Base-by-base conservation (phyloP, 805 yeast species). In the Schizosaccharomyces octosporus region DNA sequence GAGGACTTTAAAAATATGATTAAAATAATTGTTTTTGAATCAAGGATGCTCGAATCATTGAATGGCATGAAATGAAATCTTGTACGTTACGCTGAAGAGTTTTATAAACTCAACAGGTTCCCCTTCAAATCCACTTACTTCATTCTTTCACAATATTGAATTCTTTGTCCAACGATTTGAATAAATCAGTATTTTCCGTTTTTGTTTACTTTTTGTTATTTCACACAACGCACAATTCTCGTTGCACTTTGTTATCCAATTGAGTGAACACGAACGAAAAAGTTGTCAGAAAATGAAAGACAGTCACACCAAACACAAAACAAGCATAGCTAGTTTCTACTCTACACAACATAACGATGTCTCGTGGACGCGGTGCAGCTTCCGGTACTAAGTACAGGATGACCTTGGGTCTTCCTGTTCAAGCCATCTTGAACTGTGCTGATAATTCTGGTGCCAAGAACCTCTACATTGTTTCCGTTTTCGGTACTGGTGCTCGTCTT, bases 391-490 rank as follows among this genome's bases (percentile, higher is more conserved):
- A 90, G 83, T 93, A 85, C 87, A 88, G 97, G 81, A 87, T 90
- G 86, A 88, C 98, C 78, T 87, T 93, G 81, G 99, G 95, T 84
- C 85, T 93, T 76, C 99, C 99, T 81, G 84, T 82, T 72, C 98
- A 97, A 79, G 99, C 99, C 79, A 87, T 93, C 78, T 84, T 93
- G 81, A 94, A 94, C 89, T 93, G 99, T 82, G 89, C 94, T 79
- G 99, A 93, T 79, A 93, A 93, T 95, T 81, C 94, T 73, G 99
- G 99, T 83, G 99, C 98, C 74, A 89, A 97, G 83, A 90, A 89
- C 87, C 84, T 93, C 74, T 87, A 88, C 85, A 83, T 93, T 81
- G 79, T 93, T 75, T 90, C 99, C 81, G 99, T 93, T 75, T 93
- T 90, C 82, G 97, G 97, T 75, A 77, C 81, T 76, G 98, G 98